Conservation (phyloP, 768 basidiomycete species). For the Rubroboletus satanas region DNA sequence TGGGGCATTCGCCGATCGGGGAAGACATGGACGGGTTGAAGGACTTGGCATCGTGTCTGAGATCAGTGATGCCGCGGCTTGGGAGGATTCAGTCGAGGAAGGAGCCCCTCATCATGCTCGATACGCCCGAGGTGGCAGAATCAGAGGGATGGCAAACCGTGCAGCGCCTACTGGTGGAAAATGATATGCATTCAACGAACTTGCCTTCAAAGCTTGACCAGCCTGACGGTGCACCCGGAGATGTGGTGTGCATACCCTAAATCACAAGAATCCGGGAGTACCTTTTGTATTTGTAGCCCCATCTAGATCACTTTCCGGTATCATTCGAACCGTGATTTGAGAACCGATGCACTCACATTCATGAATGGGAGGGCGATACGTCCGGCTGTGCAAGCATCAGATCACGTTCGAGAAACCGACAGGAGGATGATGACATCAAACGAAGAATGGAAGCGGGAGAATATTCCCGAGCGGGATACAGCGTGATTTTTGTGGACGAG, state of each 20-base stretch:
- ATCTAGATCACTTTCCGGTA: not conserved
- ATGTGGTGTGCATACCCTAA: not conserved
- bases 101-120: not conserved
- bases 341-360: no score
- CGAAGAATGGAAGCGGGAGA: no score
- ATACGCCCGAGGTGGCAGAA: not conserved
- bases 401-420: no score
- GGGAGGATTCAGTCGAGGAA: not conserved
- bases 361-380: no score
- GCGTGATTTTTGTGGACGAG: no score
- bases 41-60: constrained; percentile 7
- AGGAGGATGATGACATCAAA: no score
- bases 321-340: not conserved
- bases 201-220: not conserved
- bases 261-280: no score
- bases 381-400: no score
- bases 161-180: not conserved
- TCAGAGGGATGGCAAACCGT: not conserved
- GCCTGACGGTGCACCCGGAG: not conserved
- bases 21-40: not conserved
- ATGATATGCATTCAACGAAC: not conserved
- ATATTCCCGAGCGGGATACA: no score
- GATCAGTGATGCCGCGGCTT: constrained; percentile 10
- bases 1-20: constrained; percentile 13
- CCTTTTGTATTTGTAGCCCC: no score